These are phyloP conservation scores for Aspergillus ochraceoroseus DNA, from an alignment of 2,329 filamentous ascomycete species.

Conservation along the genomic window DNA sequence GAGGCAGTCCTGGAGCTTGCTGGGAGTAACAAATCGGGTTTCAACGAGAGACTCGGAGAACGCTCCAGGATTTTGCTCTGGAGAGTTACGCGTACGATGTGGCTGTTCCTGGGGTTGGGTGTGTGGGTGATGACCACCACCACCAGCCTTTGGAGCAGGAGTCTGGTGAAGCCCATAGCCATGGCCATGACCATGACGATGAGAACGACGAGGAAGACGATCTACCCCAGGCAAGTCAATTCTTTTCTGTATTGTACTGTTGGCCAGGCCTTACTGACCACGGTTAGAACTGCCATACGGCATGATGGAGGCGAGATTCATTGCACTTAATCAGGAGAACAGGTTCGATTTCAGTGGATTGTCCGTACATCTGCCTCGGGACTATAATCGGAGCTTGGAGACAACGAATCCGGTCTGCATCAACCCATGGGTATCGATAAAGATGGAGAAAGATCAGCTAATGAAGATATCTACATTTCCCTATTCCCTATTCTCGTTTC, in stretches of 20 bases:
- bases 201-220: constrained; percentile 16
- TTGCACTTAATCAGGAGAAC: constrained; percentile 28
- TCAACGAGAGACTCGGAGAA: constrained; percentile 56
- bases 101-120: constrained; percentile 59
- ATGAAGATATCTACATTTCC: no score
- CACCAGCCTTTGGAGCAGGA: neutral
- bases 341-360: no score
- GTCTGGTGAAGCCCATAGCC: constrained; percentile 3
- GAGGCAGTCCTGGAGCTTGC: constrained; percentile 52
- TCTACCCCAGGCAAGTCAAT: constrained; percentile 26
- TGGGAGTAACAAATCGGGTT: constrained; percentile 46
- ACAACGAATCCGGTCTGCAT: no score
- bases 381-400: no score
- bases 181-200: constrained; percentile 9
- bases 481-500: no score
- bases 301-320: constrained; percentile 41
- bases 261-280: no score
- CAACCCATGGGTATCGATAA: no score
- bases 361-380: no score
- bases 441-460: no score
- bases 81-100: constrained; percentile 62
- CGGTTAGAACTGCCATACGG: constrained; percentile 43
- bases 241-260: neutral
- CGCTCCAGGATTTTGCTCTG: constrained; percentile 64
- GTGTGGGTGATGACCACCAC: constrained; percentile 43